Percentiles rank a stretch among this genome's conserved stretches.
Evolutionary conservation across 225 moss, liverwort and hornwort genomes (phyloP).

Genomic region (Climacium dendroides): DNA sequence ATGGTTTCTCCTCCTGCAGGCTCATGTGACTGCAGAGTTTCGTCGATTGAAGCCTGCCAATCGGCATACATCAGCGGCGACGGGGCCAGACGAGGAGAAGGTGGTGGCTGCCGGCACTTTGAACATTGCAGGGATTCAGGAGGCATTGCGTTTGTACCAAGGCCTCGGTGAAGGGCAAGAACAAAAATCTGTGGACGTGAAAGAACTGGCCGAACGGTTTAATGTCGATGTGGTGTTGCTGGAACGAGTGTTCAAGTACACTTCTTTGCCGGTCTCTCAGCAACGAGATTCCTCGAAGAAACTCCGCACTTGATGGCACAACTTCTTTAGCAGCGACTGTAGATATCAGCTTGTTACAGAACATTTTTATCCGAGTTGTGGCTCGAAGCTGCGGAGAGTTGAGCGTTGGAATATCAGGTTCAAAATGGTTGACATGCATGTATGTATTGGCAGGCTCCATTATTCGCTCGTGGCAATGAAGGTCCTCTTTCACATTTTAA

Average conservation of each 20-base stretch:
- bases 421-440: not conserved
- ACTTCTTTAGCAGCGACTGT: not conserved
- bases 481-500: not conserved
- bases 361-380: not conserved
- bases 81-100: constrained; percentile 75
- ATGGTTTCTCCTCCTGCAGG: constrained; percentile 8
- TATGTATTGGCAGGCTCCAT: not conserved
- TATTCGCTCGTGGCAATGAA: not conserved
- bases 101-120: constrained; percentile 48
- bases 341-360: not conserved
- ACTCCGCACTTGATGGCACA: not conserved
- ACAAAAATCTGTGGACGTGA: constrained; percentile 30
- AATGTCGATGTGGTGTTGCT: constrained; percentile 48
- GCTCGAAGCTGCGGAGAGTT: not conserved
- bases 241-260: constrained; percentile 41
- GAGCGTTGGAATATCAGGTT: not conserved
- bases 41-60: constrained; percentile 51
- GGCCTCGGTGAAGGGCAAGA: constrained; percentile 27
- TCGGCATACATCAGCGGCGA: constrained; percentile 61
- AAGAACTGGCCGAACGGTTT: constrained; percentile 44
- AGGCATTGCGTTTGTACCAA: constrained; percentile 51
- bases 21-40: constrained; percentile 22
- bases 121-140: constrained; percentile 52
- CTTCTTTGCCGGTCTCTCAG: constrained; percentile 15
- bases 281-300: not conserved